Evolutionary conservation across 1,284 basidiomycete genomes (phyloP).

Genomic region (Neonothopanus nambi): DNA sequence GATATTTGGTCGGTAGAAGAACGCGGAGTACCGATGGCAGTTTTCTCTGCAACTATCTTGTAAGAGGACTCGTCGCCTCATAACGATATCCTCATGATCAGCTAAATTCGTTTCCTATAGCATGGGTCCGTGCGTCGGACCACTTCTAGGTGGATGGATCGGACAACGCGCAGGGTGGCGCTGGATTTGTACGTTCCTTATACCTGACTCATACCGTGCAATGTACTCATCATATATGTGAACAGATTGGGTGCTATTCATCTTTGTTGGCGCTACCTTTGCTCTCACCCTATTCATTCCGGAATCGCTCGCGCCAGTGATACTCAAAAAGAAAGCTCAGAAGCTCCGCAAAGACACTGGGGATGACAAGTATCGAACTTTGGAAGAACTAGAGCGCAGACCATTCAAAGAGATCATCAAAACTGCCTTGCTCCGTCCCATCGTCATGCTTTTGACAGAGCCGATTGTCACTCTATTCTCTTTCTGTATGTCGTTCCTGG

Average conservation of each 20-base stretch:
- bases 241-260: slow-evolving; percentile 56
- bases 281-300: slow-evolving; percentile 53
- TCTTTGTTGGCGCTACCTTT: slow-evolving; percentile 50
- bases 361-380: slow-evolving; percentile 32
- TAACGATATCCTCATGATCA: not conserved
- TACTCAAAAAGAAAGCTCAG: slow-evolving; percentile 43
- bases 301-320: slow-evolving; percentile 53
- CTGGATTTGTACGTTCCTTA: slow-evolving; percentile 45
- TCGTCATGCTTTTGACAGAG: slow-evolving; percentile 44
- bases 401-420: slow-evolving; percentile 32
- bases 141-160: slow-evolving; percentile 54
- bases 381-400: slow-evolving; percentile 34
- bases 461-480: slow-evolving; percentile 46
- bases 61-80: slow-evolving; percentile 22
- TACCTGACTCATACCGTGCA: no score
- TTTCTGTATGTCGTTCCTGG: slow-evolving; percentile 32
- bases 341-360: slow-evolving; percentile 35
- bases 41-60: slow-evolving; percentile 65
- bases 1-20: slow-evolving; percentile 61
- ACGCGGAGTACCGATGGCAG: slow-evolving; percentile 61
- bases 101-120: slow-evolving; percentile 21
- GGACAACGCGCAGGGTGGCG: slow-evolving; percentile 44
- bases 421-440: slow-evolving; percentile 38
- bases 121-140: slow-evolving; percentile 49
- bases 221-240: not conserved